Conservation (phyloP, 2,329 filamentous ascomycete genomes). For the Chaetothyriales sp. region DNA sequence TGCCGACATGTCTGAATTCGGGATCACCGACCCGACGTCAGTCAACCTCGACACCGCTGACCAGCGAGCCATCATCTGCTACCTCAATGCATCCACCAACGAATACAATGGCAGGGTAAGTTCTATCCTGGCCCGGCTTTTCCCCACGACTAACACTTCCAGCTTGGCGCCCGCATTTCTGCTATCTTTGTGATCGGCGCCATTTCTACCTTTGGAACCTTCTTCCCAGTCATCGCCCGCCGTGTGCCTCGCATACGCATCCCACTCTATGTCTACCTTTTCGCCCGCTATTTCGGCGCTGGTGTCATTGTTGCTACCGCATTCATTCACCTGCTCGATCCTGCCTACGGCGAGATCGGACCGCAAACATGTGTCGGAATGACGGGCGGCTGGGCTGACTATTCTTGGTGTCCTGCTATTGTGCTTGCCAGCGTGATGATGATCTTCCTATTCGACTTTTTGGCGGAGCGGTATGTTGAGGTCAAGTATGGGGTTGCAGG, state of each 20-base stretch:
- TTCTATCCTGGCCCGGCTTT: slow-evolving; percentile 30
- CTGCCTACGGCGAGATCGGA: slow-evolving; percentile 33
- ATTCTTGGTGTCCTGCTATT: slow-evolving; percentile 38
- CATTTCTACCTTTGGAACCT: slow-evolving; percentile 28
- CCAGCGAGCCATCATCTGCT: slow-evolving; percentile 37
- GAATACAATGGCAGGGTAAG: slow-evolving; percentile 41
- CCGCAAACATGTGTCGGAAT: slow-evolving; percentile 39
- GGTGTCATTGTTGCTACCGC: slow-evolving; percentile 36
- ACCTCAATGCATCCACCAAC: slow-evolving; percentile 32
- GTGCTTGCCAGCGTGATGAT: slow-evolving; percentile 35
- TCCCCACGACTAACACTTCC: slow-evolving; percentile 32
- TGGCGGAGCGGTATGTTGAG: slow-evolving; percentile 38
- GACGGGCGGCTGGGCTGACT: slow-evolving; percentile 37
- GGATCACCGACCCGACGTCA: slow-evolving; percentile 24
- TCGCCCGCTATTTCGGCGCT: slow-evolving; percentile 35
- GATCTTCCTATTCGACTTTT: slow-evolving; percentile 40
- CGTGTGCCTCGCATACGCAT: slow-evolving; percentile 25
- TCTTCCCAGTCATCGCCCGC: slow-evolving; percentile 37
- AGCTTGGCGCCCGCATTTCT: slow-evolving; percentile 29
- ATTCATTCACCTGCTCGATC: slow-evolving; percentile 36
- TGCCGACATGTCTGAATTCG: background rate
- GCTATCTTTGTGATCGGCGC: slow-evolving; percentile 34
- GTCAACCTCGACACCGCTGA: slow-evolving; percentile 34
- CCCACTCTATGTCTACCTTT: slow-evolving; percentile 33
- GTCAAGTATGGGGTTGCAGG: slow-evolving; percentile 30